Evolutionary conservation across 441 rosid species (phyloP).

Genomic region (Populus hybrid): DNA sequence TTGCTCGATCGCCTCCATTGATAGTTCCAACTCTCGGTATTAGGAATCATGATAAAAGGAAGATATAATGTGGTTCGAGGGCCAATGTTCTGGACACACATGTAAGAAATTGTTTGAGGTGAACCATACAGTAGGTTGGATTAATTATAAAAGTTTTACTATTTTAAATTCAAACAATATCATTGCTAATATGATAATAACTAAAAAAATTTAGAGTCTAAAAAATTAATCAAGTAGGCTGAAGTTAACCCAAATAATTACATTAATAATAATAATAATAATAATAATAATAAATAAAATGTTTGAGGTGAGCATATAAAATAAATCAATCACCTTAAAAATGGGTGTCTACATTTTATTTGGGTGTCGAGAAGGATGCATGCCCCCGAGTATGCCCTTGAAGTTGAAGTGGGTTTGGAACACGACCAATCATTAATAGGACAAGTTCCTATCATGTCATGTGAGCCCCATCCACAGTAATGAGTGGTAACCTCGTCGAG

Average conservation of each 20-base stretch:
- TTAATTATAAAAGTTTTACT: too few species aligned
- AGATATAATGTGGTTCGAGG: not conserved
- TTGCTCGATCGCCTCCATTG: not conserved
- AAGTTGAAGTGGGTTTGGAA: not conserved
- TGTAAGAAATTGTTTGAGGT: not conserved
- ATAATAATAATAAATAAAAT: too few species aligned
- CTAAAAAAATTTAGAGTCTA: too few species aligned
- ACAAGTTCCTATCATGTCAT: constrained; percentile 11
- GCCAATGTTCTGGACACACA: not conserved
- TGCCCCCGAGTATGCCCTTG: not conserved
- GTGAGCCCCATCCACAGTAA: constrained; percentile 18
- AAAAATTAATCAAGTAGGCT: too few species aligned
- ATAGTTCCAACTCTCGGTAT: not conserved
- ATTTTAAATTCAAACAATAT: too few species aligned
- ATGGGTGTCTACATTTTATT: too few species aligned
- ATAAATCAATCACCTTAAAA: too few species aligned
- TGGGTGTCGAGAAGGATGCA: constrained; percentile 6
- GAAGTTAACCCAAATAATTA: too few species aligned
- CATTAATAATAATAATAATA: too few species aligned
- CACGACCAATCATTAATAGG: constrained; percentile 15
- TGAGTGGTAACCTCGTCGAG: constrained; percentile 3
- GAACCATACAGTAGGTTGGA: too few species aligned
- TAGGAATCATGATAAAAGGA: not conserved
- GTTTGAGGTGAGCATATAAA: too few species aligned
- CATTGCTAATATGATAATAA: too few species aligned